Percentiles rank a stretch among this genome's conserved stretches.
phyloP scores from a whole-genome alignment of 345 rosid species.

The Cardamine resedifolia region DNA sequence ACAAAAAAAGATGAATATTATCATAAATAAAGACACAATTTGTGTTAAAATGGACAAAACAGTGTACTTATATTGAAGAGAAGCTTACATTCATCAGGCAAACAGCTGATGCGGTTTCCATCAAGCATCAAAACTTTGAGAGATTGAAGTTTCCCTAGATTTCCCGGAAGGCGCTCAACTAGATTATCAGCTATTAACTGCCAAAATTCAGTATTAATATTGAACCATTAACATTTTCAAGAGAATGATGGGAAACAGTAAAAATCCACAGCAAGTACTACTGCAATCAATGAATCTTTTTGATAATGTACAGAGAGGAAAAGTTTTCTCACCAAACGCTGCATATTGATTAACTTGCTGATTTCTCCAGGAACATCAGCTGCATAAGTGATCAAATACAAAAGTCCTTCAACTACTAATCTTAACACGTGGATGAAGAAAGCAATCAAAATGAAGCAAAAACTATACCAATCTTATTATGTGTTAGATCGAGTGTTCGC shows the following conservation, averaged over 20 bases:
- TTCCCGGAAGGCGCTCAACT: constrained; percentile 69
- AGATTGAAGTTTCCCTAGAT: constrained; percentile 86
- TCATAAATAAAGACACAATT: neutral
- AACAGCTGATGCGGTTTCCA: constrained; percentile 67
- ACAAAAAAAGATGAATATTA: neutral
- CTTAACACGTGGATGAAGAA: neutral
- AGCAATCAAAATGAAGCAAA: neutral
- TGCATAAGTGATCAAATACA: constrained; percentile 62
- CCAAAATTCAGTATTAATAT: constrained; percentile 15
- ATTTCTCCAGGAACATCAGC: constrained; percentile 83
- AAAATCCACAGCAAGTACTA: neutral
- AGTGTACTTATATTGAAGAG: constrained; percentile 33
- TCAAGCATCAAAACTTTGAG: constrained; percentile 84
- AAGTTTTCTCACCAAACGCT: constrained; percentile 68
- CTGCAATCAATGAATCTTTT: neutral
- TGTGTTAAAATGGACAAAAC: neutral
- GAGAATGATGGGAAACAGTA: neutral
- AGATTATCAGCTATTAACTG: constrained; percentile 75
- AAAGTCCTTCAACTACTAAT: neutral
- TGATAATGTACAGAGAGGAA: neutral
- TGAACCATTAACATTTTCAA: neutral
- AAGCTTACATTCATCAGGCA: constrained; percentile 92
- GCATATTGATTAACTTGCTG: constrained; percentile 76
- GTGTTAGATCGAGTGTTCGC: constrained; percentile 86
- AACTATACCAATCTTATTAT: constrained; percentile 75